These are phyloP conservation scores for Mycena vulgaris DNA, from an alignment of 768 basidiomycete species.

Conservation along the genomic window DNA sequence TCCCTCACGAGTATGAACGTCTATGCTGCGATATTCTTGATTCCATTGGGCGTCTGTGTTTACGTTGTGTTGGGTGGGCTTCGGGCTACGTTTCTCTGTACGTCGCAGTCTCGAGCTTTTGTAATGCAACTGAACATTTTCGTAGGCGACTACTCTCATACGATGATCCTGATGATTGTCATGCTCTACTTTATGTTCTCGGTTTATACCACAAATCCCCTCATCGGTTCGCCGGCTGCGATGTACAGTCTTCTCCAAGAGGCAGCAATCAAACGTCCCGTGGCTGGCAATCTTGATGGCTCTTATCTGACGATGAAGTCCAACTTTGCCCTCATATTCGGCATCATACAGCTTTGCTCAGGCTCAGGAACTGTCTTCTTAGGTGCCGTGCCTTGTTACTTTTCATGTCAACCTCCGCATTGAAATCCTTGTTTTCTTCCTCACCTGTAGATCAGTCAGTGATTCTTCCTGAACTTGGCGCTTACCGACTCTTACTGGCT, in stretches of 20 bases:
- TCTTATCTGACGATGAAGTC: slow-evolving; percentile 74
- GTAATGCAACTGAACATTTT: too few relatives aligned
- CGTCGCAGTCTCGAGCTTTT: too few relatives aligned
- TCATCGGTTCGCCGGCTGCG: slow-evolving; percentile 48
- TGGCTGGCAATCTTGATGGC: slow-evolving; percentile 64
- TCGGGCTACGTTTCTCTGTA: slow-evolving; percentile 61
- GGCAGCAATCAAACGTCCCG: slow-evolving; percentile 62
- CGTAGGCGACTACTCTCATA: slow-evolving; percentile 35
- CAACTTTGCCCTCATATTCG: slow-evolving; percentile 60
- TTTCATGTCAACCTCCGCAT: too few relatives aligned
- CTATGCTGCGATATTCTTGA: slow-evolving; percentile 60
- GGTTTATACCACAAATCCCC: slow-evolving; percentile 45
- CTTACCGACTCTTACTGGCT: too few relatives aligned
- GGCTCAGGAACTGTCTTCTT: slow-evolving; percentile 25
- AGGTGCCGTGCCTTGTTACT: too few relatives aligned
- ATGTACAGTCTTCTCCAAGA: slow-evolving; percentile 64
- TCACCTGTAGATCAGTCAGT: too few relatives aligned
- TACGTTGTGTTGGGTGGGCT: slow-evolving; percentile 60
- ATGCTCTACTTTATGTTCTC: slow-evolving; percentile 47
- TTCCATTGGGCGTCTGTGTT: slow-evolving; percentile 62
- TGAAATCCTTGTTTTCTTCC: too few relatives aligned
- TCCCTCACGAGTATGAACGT: slow-evolving; percentile 63
- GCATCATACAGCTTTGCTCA: slow-evolving; percentile 31
- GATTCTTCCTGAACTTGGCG: too few relatives aligned
- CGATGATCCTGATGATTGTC: slow-evolving; percentile 40